Percentiles rank a stretch among this genome's conserved stretches.
Evolutionary conservation across 2,329 filamentous ascomycete species (phyloP).

Genomic region (Orbilia oligospora): DNA sequence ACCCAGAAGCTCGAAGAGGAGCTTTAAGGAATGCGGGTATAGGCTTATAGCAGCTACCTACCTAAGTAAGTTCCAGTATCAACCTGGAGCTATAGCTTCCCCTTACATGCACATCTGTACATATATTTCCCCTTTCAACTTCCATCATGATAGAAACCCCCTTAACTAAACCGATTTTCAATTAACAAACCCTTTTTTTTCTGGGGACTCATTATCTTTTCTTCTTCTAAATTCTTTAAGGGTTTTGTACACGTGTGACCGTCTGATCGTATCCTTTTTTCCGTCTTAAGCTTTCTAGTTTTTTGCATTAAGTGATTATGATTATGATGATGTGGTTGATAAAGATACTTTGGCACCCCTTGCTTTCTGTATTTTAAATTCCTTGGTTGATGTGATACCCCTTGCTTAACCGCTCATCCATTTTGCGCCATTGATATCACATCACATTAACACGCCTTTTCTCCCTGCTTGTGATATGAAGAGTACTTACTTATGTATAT

Average conservation of each 20-base stretch:
- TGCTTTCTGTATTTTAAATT: background rate
- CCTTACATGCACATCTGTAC: no score
- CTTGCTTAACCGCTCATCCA: background rate
- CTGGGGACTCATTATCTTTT: background rate
- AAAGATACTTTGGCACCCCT: background rate
- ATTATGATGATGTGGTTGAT: background rate
- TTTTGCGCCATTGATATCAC: background rate
- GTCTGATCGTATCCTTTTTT: background rate
- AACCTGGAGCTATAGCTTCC: background rate
- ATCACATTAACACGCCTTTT: no score
- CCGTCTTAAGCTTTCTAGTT: background rate
- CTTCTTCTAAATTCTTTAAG: background rate
- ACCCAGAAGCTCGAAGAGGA: no score
- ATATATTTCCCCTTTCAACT: background rate
- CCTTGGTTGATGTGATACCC: no score
- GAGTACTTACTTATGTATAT: no score
- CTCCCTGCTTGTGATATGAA: no score
- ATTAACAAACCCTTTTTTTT: no score
- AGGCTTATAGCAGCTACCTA: no score
- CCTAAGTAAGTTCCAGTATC: no score
- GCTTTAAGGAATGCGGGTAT: no score
- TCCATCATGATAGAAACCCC: background rate
- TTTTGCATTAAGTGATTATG: background rate
- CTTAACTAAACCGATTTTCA: no score
- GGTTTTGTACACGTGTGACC: slow-evolving; percentile 1